Conservation (phyloP, 805 yeast species). For the Sugiyamaella qingdaonensis region DNA sequence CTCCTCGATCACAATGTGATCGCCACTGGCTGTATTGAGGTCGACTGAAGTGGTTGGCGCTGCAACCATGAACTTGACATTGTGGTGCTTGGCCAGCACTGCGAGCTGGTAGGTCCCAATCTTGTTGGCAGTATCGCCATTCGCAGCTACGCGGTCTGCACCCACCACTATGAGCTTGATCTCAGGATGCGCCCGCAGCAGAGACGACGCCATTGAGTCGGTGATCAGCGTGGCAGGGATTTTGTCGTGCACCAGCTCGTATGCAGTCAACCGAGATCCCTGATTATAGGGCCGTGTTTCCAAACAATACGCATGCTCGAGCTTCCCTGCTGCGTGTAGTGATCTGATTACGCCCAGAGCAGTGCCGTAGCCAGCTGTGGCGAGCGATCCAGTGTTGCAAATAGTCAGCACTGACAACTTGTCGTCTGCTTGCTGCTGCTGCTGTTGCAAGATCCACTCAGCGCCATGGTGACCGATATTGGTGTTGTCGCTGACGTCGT, state of each 20-base stretch:
- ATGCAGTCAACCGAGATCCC: conserved; percentile 91
- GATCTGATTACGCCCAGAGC: conserved; percentile 91
- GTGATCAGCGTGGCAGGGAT: conserved; percentile 88
- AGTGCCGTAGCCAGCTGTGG: conserved; percentile 97
- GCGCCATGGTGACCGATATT: conserved; percentile 80
- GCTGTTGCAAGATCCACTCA: conserved; percentile 51
- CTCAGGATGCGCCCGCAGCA: conserved; percentile 58
- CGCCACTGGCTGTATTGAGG: conserved; percentile 59
- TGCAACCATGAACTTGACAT: conserved; percentile 83
- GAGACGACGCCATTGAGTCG: conserved; percentile 85
- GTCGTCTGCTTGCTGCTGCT: conserved; percentile 44
- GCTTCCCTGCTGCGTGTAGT: conserved; percentile 44
- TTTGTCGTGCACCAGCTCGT: conserved; percentile 76
- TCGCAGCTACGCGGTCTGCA: conserved; percentile 87
- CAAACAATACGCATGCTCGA: conserved; percentile 75
- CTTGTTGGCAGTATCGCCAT: conserved; percentile 96
- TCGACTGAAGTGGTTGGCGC: conserved; percentile 95
- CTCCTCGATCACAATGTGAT: conserved; percentile 77
- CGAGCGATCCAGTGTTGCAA: conserved; percentile 94
- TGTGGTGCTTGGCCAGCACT: conserved; percentile 59
- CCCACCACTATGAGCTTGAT: conserved; percentile 87
- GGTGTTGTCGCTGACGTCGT: conserved; percentile 73
- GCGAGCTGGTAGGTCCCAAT: conserved; percentile 93
- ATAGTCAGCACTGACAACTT: conserved; percentile 83
- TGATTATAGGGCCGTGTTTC: conserved; percentile 97